Evolutionary conservation across 2,329 filamentous ascomycete species (phyloP).

Genomic region (Xylaria sp.): DNA sequence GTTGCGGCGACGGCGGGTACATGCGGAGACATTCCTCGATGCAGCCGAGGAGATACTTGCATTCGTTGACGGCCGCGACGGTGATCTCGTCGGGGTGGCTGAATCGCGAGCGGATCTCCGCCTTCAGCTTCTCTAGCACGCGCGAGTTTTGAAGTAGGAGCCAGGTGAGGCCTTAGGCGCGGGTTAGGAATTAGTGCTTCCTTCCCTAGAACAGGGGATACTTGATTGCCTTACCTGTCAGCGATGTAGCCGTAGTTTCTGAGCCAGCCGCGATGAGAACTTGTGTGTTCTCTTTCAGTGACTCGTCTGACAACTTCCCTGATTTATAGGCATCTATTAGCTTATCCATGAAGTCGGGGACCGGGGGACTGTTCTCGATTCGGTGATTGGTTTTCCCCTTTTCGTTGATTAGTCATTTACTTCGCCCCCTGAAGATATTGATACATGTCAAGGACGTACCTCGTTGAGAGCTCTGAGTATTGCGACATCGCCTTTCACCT

Average conservation of each 20-base stretch:
- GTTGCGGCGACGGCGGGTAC: conserved; percentile 40
- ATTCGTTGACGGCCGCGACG: conserved; percentile 35
- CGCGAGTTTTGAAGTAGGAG: conserved; percentile 35
- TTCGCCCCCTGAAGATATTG: neutral
- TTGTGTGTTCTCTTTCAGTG: conserved; percentile 24
- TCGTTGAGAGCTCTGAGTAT: neutral
- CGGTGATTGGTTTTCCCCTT: conserved; percentile 28
- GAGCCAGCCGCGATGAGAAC: conserved; percentile 34
- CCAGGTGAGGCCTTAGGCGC: conserved; percentile 22
- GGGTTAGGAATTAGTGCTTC: neutral
- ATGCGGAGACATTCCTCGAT: conserved; percentile 48
- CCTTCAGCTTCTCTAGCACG: conserved; percentile 37
- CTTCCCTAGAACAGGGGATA: no score
- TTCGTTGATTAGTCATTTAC: neutral
- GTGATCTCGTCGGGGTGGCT: conserved; percentile 42
- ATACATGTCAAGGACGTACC: no score
- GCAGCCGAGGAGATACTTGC: conserved; percentile 45
- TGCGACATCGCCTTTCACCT: neutral
- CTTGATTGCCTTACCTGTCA: conserved; percentile 27
- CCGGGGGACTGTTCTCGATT: conserved; percentile 15
- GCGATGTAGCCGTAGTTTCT: conserved; percentile 31
- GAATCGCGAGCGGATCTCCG: conserved; percentile 45
- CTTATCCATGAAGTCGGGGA: conserved; percentile 33
- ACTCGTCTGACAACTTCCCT: conserved; percentile 22
- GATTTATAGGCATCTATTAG: conserved; percentile 29